phyloP scores from a whole-genome alignment of 768 basidiomycete genomes.

The Hypholoma fasciculare region DNA sequence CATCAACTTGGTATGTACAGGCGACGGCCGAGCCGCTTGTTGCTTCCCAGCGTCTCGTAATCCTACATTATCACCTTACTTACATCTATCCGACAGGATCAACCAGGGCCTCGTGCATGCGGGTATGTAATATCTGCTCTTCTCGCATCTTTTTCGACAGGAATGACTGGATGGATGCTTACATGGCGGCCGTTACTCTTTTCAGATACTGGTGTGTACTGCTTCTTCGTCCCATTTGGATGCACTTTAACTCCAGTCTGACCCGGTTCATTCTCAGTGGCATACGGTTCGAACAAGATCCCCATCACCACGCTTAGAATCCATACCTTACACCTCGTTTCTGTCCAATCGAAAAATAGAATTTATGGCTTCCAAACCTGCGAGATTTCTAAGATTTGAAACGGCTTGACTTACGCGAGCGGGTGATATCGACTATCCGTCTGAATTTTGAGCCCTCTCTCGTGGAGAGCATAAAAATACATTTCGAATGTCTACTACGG shows the following conservation, averaged over 20 bases:
- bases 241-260: neutral
- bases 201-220: slow-evolving; percentile 48
- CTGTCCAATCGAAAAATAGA: slow-evolving; percentile 13
- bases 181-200: slow-evolving; percentile 5
- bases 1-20: slow-evolving; percentile 83
- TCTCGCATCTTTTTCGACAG: slow-evolving; percentile 7
- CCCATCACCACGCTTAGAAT: slow-evolving; percentile 71
- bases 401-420: neutral
- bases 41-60: neutral
- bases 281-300: slow-evolving; percentile 85
- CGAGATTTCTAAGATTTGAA: neutral
- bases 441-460: slow-evolving; percentile 17
- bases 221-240: slow-evolving; percentile 3
- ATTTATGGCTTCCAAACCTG: neutral
- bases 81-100: slow-evolving; percentile 56
- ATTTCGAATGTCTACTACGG: slow-evolving; percentile 51
- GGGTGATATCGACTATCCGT: neutral
- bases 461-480: slow-evolving; percentile 50
- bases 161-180: slow-evolving; percentile 12
- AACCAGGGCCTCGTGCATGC: slow-evolving; percentile 83
- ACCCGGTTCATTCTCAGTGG: slow-evolving; percentile 53
- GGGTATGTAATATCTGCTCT: slow-evolving; percentile 60
- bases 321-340: slow-evolving; percentile 9
- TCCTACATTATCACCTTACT: slow-evolving; percentile 6
- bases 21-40: neutral